Evolutionary conservation across 1,284 basidiomycete species (phyloP), one percentile per base, ranked within the genome.

Genomic region (Pulveroboletus sp.): DNA sequence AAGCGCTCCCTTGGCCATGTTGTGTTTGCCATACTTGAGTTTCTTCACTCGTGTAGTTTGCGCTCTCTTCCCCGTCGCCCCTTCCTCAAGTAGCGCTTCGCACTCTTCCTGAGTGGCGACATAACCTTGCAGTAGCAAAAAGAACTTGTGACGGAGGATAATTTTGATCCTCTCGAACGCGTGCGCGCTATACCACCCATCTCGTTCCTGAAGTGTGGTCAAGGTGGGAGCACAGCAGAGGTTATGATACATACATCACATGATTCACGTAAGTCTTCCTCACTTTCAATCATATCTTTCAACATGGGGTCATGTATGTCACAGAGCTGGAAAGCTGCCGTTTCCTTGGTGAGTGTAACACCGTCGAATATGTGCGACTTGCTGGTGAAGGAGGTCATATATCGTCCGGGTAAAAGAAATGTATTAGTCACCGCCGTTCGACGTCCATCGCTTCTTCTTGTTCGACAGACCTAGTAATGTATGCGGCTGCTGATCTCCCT

Each of bases 351-450:
- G 33, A 92, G 73, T 7, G 83, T 83, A 58, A 84, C 71, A 0
- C 96, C 97, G 70, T 99, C 94, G 68, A 98, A 99, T 36, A 94
- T 82, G 72, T 98, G 94, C 2, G 88, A 88, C 59, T 78, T 82
- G 61, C 81, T 84, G 55, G 5, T 26, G 39, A 36, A 45, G 38
- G 4, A 38, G 6, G 26, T 57, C 20, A 63, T 28, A 31, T 44
- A 56, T 40, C 10, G 22, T 17, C n/a, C 18, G 40, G 9, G 12
- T 1, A 36, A 15, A 62, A 43, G 18, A 35, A 40, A 52, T 49
- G 60, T 28, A 20, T n/a, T 74, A 63, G 70, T 62, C 47, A 76
- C 76, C 71, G 72, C 12, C 73, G 69, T 15, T 78, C 71, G 43
- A 78, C 77, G 53, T 79, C 79, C 25, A 70, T 62, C 24, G 73